A percentile compares a stretch with the other conserved stretches of the same genome.
Conservation (phyloP, 495 filamentous ascomycete species). For the Halenospora varia region DNA sequence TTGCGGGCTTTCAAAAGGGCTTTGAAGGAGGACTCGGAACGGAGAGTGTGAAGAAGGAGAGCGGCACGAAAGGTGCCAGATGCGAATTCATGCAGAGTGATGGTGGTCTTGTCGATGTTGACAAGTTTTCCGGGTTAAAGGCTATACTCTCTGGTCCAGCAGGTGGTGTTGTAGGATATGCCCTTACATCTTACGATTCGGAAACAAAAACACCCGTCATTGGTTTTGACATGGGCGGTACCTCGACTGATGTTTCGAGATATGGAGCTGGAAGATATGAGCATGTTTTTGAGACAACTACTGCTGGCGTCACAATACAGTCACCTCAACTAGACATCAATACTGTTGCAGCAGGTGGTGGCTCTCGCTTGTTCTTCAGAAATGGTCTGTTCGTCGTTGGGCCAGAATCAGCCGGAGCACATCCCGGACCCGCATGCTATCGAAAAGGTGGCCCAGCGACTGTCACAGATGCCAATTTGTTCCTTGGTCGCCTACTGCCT, state of each 20-base stretch:
- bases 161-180: conserved; percentile 88
- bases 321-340: conserved; percentile 97
- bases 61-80: conserved; percentile 53
- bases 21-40: conserved; percentile 68
- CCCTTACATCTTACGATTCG: conserved; percentile 70
- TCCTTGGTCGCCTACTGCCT: conserved; percentile 79
- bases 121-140: conserved; percentile 68
- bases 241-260: conserved; percentile 89
- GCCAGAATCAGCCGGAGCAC: conserved; percentile 88
- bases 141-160: conserved; percentile 79
- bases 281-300: conserved; percentile 96
- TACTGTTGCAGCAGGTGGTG: conserved; percentile 92
- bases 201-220: conserved; percentile 86
- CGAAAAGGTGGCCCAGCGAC: conserved; percentile 89
- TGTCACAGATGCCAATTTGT: conserved; percentile 92
- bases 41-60: conserved; percentile 55
- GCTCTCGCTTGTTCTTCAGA: conserved; percentile 81
- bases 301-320: conserved; percentile 92
- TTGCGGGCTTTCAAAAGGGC: conserved; percentile 76
- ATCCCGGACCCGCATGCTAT: conserved; percentile 93
- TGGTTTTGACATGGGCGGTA: conserved; percentile 97
- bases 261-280: conserved; percentile 89
- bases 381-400: conserved; percentile 97
- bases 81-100: conserved; percentile 90
- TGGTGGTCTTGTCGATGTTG: conserved; percentile 73